phyloP scores from a whole-genome alignment of 192 early-diverging fungal species.

The Spinellus fusiger region DNA sequence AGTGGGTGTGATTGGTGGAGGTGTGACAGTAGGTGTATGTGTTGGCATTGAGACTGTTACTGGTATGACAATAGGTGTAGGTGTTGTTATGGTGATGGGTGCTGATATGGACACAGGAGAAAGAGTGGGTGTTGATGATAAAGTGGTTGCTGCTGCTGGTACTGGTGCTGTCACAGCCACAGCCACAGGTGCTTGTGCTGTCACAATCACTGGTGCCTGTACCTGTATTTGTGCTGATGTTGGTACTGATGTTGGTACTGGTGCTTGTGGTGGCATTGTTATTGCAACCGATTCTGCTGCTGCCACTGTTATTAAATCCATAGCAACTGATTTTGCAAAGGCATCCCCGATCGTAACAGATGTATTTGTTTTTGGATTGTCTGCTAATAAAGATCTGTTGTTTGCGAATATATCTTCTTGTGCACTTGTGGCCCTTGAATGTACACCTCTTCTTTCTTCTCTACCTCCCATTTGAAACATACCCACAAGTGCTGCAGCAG shows the following conservation, averaged over 20 bases:
- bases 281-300: background rate
- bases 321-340: background rate
- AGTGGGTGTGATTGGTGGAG: background rate
- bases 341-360: no score
- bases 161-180: background rate
- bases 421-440: no score
- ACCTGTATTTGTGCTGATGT: background rate
- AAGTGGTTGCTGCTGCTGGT: background rate
- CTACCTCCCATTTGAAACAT: constrained; percentile 31
- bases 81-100: background rate
- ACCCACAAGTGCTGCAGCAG: constrained; percentile 31
- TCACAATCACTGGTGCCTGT: background rate
- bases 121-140: background rate
- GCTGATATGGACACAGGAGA: no score
- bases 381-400: no score
- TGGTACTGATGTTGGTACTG: background rate
- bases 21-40: background rate
- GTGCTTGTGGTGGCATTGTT: background rate
- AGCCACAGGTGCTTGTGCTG: background rate
- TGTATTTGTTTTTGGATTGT: no score
- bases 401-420: no score
- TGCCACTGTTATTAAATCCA: background rate
- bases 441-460: no score
- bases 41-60: background rate
- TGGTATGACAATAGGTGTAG: background rate